Base-by-base conservation (phyloP, 768 basidiomycete genomes). In the Suillus sp. region DNA sequence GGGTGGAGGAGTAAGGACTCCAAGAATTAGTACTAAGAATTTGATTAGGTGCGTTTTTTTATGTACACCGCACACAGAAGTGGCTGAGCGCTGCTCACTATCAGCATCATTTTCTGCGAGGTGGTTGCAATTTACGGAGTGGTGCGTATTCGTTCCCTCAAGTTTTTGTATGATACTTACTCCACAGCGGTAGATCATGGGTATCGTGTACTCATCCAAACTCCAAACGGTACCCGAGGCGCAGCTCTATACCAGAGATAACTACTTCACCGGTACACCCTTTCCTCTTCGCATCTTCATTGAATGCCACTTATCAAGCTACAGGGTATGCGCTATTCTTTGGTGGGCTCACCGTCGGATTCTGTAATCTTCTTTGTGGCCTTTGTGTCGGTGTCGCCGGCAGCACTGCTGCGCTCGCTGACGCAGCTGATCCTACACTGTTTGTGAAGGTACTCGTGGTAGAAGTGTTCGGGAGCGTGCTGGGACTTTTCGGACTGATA, bases 81-180 rank as follows among this genome's bases (percentile, higher is more conserved):
- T 27, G n/a, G n/a, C 40, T 48, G 9, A 59, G 37, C 8, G 27
- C 48, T 30, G 51, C 37, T 42, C 20, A 47, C 20, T 16, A 20
- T 9, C 8, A 98, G 96, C 68, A 95, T 99, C 80, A 98, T 99
- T 72, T 98, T 99, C 83, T 98, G 96, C 77, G 96, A 99, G 80
- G 97, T 98, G 72, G 96, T 99, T 34, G 97, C 96, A 63, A 99
- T 99, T 72, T 99, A 99, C 79, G 97, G 92, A 62, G 93, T 94
- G 59, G 93, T 95, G 77, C 64, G 91, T 83, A 20, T 5, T 53
- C 11, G 13, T 11, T 35, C 34, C 18, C 53, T 34, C 13, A 14
- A 13, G 14, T 32, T 34, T 16, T 4, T 25, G 42, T 32, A 4
- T 10, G 1, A 42, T 48, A 14, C 22, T 60, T 18, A 37, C 59